phyloP scores from a whole-genome alignment of 768 basidiomycete genomes.

The Tulasnella calospora region DNA sequence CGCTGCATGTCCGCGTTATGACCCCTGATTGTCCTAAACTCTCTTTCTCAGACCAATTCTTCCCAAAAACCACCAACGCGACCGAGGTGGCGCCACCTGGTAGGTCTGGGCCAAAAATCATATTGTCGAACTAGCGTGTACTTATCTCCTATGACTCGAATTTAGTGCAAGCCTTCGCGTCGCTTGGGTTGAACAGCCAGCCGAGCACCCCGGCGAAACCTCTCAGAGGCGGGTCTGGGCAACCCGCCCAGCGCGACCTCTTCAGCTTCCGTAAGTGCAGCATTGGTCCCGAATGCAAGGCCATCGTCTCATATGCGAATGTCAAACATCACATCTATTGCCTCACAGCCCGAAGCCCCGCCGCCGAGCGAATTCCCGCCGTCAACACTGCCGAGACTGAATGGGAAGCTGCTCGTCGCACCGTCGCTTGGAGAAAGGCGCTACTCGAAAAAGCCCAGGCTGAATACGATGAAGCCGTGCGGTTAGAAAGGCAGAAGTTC shows the following conservation, averaged over 20 bases:
- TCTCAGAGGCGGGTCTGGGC: neutral
- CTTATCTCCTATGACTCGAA: neutral
- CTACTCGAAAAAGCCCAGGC: neutral
- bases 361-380: neutral
- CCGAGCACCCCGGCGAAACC: neutral
- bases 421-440: neutral
- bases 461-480: constrained; percentile 1
- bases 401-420: neutral
- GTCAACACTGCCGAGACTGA: neutral
- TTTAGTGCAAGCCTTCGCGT: neutral
- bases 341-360: neutral
- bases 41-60: neutral
- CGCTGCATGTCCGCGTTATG: neutral
- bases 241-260: neutral
- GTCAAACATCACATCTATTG: neutral
- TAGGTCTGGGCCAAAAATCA: neutral
- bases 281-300: neutral
- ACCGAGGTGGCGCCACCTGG: neutral
- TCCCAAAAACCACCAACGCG: neutral
- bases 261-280: neutral
- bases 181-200: neutral
- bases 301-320: neutral
- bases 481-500: neutral
- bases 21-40: neutral
- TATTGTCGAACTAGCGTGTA: neutral